These are phyloP conservation scores for Colletotrichum karsti DNA, from an alignment of 2,329 filamentous ascomycete genomes.

Conservation along the genomic window DNA sequence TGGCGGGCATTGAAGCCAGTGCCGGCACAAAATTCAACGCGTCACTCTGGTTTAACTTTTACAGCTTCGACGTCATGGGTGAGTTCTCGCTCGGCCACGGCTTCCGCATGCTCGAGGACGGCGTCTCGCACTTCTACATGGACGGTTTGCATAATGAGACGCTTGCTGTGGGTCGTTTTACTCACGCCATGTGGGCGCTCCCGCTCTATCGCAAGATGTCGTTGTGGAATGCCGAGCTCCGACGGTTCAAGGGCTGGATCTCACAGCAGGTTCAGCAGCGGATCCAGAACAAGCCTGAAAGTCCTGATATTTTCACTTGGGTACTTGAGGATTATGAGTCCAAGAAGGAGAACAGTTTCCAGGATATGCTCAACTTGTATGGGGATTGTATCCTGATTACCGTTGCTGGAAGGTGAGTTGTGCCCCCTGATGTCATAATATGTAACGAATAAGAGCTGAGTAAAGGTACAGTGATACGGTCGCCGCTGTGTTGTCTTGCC, in stretches of 20 bases:
- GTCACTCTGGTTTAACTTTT: constrained; percentile 42
- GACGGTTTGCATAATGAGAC: constrained; percentile 33
- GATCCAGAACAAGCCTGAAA: constrained; percentile 25
- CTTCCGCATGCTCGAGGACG: constrained; percentile 43
- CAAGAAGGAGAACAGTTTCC: constrained; percentile 11
- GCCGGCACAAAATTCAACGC: constrained; percentile 33
- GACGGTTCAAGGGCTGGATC: constrained; percentile 30
- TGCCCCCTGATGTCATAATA: too few species aligned
- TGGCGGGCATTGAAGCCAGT: constrained; percentile 30
- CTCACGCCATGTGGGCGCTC: constrained; percentile 31
- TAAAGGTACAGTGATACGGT: constrained; percentile 19
- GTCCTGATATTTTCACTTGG: constrained; percentile 40
- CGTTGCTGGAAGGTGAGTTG: constrained; percentile 40
- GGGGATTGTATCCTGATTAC: constrained; percentile 38
- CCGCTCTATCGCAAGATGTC: constrained; percentile 28
- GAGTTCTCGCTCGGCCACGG: constrained; percentile 46
- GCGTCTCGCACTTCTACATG: constrained; percentile 36
- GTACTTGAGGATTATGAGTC: constrained; percentile 36
- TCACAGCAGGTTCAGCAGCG: constrained; percentile 7
- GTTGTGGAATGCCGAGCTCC: constrained; percentile 29
- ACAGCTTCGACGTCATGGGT: constrained; percentile 49
- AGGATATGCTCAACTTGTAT: constrained; percentile 34
- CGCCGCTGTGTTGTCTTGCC: constrained; percentile 16
- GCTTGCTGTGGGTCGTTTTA: constrained; percentile 31
- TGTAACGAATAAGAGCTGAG: background rate